Conservation (phyloP, 495 filamentous ascomycete species). For the Penicillium lagena region DNA sequence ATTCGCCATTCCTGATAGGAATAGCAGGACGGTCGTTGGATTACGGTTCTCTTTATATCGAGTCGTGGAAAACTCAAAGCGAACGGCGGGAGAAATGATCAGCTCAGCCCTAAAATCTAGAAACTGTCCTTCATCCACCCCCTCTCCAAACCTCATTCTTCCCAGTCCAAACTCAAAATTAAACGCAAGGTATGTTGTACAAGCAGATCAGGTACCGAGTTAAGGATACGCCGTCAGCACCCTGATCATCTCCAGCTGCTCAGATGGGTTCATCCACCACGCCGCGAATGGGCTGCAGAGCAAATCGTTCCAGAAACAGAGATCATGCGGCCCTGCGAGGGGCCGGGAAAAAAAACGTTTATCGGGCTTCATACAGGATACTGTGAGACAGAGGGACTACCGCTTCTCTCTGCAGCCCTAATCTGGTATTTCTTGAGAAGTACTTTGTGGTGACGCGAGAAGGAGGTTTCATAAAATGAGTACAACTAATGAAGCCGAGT, state of each 20-base stretch:
- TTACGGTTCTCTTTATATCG: no score
- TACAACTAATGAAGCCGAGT: not conserved
- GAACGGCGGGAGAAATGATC: constrained; percentile 1
- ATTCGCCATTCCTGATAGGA: no score
- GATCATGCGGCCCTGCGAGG: no score
- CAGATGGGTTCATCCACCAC: no score
- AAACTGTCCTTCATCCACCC: not conserved
- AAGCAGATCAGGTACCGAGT: constrained; percentile 20
- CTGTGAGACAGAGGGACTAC: not conserved
- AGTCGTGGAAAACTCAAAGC: not conserved
- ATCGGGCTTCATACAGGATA: constrained; percentile 3
- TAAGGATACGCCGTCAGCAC: not conserved
- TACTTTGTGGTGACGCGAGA: constrained; percentile 1
- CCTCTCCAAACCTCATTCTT: not conserved
- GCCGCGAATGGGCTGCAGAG: no score
- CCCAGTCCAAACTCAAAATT: constrained; percentile 10
- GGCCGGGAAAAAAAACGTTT: not conserved
- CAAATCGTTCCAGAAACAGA: no score
- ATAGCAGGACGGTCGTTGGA: no score
- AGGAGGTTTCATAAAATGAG: not conserved
- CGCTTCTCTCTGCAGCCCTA: constrained; percentile 1
- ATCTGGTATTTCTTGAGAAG: constrained; percentile 2
- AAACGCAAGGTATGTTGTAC: constrained; percentile 7
- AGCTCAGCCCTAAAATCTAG: constrained; percentile 2
- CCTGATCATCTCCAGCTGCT: no score